These are phyloP conservation scores for Yamadazyma blattariae DNA, from an alignment of 1,139 yeast species.

Conservation along the genomic window DNA sequence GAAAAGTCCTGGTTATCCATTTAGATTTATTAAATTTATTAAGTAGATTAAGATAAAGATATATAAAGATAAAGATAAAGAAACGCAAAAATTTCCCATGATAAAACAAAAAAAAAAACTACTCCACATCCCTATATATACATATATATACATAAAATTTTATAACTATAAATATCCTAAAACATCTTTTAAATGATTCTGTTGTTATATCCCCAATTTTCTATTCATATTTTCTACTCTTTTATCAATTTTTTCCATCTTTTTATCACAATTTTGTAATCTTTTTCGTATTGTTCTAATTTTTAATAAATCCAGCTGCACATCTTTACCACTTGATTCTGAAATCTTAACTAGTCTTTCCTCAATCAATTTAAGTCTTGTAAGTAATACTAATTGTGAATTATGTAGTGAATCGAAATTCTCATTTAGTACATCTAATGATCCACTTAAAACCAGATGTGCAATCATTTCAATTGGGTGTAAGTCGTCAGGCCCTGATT, in stretches of 20 bases:
- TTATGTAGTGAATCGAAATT: slow-evolving; percentile 53
- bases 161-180: too few relatives aligned
- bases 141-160: too few relatives aligned
- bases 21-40: slow-evolving; percentile 10
- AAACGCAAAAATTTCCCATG: too few relatives aligned
- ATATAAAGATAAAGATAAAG: too few relatives aligned
- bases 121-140: too few relatives aligned
- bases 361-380: slow-evolving; percentile 46
- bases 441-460: slow-evolving; percentile 51
- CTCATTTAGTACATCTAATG: slow-evolving; percentile 50
- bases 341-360: slow-evolving; percentile 23
- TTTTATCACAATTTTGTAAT: slow-evolving; percentile 26
- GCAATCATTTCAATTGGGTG: slow-evolving; percentile 31
- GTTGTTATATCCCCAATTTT: too few relatives aligned
- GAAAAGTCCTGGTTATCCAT: slow-evolving; percentile 64
- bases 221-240: slow-evolving; percentile 17
- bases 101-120: too few relatives aligned
- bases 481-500: slow-evolving; percentile 9
- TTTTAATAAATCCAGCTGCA: slow-evolving; percentile 25
- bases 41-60: too few relatives aligned
- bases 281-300: slow-evolving; percentile 32
- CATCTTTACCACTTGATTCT: slow-evolving; percentile 20
- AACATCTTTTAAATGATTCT: too few relatives aligned
- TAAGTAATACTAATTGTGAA: slow-evolving; percentile 52
- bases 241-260: slow-evolving; percentile 33